Conservation (phyloP, 2,329 filamentous ascomycete species). For the Domatiomyces catenatus region DNA sequence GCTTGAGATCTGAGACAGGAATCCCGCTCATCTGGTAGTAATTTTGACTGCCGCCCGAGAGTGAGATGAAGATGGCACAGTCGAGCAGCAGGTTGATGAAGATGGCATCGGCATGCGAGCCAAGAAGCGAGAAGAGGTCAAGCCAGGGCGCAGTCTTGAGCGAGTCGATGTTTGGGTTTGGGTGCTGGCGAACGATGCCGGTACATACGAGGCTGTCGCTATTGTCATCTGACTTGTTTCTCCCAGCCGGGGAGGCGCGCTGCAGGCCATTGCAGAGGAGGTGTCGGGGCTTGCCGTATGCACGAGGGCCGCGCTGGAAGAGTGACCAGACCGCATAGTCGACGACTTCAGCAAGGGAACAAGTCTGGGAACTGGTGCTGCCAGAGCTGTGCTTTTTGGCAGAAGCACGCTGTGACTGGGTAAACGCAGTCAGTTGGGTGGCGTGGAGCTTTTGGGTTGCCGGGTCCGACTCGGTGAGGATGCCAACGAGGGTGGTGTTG, state of each 20-base stretch:
- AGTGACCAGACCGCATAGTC: constrained; percentile 65
- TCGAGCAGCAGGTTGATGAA: constrained; percentile 66
- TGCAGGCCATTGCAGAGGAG: constrained; percentile 73
- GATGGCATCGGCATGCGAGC: constrained; percentile 56
- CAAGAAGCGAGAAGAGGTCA: constrained; percentile 56
- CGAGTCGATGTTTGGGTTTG: constrained; percentile 53
- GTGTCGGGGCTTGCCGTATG: constrained; percentile 47
- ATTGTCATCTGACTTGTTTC: constrained; percentile 19
- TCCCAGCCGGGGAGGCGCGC: constrained; percentile 2
- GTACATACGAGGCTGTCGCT: constrained; percentile 36
- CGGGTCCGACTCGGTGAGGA: constrained; percentile 23
- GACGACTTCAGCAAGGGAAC: constrained; percentile 54
- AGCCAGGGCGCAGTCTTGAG: constrained; percentile 63
- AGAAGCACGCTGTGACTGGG: constrained; percentile 39
- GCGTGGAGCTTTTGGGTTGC: constrained; percentile 27
- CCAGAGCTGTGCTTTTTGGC: constrained; percentile 23
- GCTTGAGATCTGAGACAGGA: constrained; percentile 17
- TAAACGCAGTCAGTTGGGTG: constrained; percentile 45
- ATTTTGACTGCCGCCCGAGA: constrained; percentile 47
- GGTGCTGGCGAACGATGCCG: constrained; percentile 47
- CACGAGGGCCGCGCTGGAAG: constrained; percentile 40
- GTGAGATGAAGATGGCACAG: constrained; percentile 55
- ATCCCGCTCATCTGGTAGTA: constrained; percentile 63
- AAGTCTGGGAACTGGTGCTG: constrained; percentile 22
- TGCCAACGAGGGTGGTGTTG: constrained; percentile 54